These are phyloP conservation scores for Macrolepiota albuminosa DNA, from an alignment of 768 basidiomycete species.

Conservation along the genomic window DNA sequence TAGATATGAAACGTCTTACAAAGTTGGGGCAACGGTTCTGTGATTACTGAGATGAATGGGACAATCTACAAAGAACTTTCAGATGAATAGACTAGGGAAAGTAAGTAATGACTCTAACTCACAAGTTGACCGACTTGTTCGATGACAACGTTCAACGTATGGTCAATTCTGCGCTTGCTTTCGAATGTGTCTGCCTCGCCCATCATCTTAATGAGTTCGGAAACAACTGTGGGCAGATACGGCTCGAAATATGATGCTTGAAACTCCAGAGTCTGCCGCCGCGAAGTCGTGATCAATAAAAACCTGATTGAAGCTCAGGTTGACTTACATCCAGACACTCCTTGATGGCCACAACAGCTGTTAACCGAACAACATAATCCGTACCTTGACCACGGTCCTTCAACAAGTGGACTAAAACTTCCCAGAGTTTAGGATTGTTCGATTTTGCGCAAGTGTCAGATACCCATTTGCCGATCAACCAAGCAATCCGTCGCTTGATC, in stretches of 20 bases:
- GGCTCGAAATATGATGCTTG: slow-evolving; percentile 61
- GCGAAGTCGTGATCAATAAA: not conserved
- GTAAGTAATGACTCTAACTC: slow-evolving; percentile 6
- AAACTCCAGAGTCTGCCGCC: slow-evolving; percentile 57
- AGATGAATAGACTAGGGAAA: not conserved
- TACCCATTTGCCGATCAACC: slow-evolving; percentile 90
- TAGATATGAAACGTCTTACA: slow-evolving; percentile 44
- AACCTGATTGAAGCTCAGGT: not conserved
- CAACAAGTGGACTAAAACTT: slow-evolving; percentile 74
- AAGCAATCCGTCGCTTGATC: slow-evolving; percentile 91
- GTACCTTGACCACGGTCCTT: slow-evolving; percentile 63
- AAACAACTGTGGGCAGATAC: slow-evolving; percentile 54
- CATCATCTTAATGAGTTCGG: slow-evolving; percentile 66
- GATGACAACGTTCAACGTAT: slow-evolving; percentile 65
- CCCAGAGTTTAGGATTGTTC: slow-evolving; percentile 68
- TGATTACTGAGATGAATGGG: slow-evolving; percentile 58
- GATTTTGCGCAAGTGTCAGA: slow-evolving; percentile 58
- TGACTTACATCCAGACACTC: slow-evolving; percentile 80
- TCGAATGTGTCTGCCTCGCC: slow-evolving; percentile 73
- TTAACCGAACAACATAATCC: slow-evolving; percentile 83
- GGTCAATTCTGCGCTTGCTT: slow-evolving; percentile 69
- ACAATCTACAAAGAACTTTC: slow-evolving; percentile 44
- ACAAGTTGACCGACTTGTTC: slow-evolving; percentile 45
- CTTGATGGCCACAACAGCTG: slow-evolving; percentile 72
- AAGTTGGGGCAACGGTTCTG: slow-evolving; percentile 59